phyloP scores from a whole-genome alignment of 768 basidiomycete species.

The Amanita muscaria region DNA sequence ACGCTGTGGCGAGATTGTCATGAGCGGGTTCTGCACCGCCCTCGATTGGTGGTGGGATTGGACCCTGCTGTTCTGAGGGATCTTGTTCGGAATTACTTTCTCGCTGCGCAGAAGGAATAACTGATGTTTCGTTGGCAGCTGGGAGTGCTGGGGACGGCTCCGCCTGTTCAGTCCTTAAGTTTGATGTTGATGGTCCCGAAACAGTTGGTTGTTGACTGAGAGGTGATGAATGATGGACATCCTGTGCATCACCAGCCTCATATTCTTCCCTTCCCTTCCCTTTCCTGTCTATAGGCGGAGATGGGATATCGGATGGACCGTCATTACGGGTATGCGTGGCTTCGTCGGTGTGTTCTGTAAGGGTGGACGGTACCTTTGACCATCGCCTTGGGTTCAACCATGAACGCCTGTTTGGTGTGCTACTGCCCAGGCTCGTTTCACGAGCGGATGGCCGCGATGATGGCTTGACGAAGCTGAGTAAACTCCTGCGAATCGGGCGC shows the following conservation, averaged over 20 bases:
- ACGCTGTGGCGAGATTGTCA: too few species aligned
- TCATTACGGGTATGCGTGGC: constrained; percentile 1
- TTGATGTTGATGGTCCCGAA: constrained; percentile 3
- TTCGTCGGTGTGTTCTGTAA: constrained; percentile 8
- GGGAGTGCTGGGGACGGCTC: too few species aligned
- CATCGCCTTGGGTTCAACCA: constrained; percentile 23
- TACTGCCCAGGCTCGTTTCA: constrained; percentile 2
- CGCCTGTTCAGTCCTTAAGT: not conserved
- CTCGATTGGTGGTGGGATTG: too few species aligned
- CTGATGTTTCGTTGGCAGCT: not conserved
- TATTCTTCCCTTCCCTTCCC: constrained; percentile 22
- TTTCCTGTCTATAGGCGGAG: too few species aligned
- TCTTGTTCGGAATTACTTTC: too few species aligned
- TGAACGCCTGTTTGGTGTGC: constrained; percentile 15
- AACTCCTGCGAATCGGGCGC: constrained; percentile 24
- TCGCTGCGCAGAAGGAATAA: too few species aligned
- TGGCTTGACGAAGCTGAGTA: constrained; percentile 23
- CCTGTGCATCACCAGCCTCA: not conserved
- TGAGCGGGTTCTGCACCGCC: too few species aligned
- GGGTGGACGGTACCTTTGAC: constrained; percentile 21
- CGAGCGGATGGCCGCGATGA: constrained; percentile 11
- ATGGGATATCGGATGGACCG: not conserved
- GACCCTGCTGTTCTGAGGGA: too few species aligned
- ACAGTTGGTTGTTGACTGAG: constrained; percentile 9
- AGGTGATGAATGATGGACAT: constrained; percentile 2